Base-by-base conservation (phyloP, 2,329 filamentous ascomycete genomes). In the Lachnellula occidentalis region DNA sequence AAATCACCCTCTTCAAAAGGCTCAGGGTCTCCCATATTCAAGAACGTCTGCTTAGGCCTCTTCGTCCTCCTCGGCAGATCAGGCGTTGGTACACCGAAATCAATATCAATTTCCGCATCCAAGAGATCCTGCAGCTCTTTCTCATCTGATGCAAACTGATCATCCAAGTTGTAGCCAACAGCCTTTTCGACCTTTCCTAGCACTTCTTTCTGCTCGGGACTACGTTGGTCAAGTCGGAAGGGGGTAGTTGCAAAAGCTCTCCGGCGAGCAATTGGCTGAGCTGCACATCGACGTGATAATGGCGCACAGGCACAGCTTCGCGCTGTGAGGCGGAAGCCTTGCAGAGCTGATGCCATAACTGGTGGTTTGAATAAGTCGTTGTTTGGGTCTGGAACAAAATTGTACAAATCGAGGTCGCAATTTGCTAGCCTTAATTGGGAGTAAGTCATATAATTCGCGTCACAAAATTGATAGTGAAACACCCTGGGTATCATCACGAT, bases 21-120 rank as follows among this genome's bases (percentile, higher is more conserved):
- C 37, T 66, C 61, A 17, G 57, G 48, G 36, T 67, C 67, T 48
- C 64, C 66, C 60, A 66, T 63, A 42, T 69, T 69, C 59, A 69
- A 54, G 45, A 70, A 68, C 1, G 66, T 67, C 34, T 64, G 52
- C 56, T 67, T 68, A n/a, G 61, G 54, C 48, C 57, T 67, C 54
- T 50, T 62, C 48, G 45, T 53, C 21, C 48, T 51, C 27, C 49
- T 34, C 12, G 36, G 34, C 11, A 56, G n/a, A 24, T 56, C 54
- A 2, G 47, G 47, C n/a, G 11, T n/a, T n/a, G n/a, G n/a, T n/a
- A n/a, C 34, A 24, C 50, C 39, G 5, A 51, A 52, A 43, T 52
- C 56, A 45, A 17, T 51, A 41, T 55, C 48, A 17, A 51, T 41
- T n/a, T 53, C 57, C 24, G 45, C 45, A 46, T 55, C 46, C 43